Evolutionary conservation across 2,329 filamentous ascomycete genomes (phyloP).

Genomic region (Aspergillus floridensis): DNA sequence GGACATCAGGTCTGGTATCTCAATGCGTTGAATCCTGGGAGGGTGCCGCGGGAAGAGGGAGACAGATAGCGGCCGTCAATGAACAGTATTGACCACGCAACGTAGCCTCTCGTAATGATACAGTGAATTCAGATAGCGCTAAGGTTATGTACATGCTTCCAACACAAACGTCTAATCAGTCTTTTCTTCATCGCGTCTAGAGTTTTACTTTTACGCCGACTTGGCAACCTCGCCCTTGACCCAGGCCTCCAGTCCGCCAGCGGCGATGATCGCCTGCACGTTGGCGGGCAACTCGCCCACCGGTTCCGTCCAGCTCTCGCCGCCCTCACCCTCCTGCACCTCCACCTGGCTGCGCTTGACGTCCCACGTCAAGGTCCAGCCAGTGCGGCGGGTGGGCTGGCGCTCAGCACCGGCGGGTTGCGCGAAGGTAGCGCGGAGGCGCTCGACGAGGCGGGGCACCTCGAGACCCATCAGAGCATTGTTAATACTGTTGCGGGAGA

Average conservation of each 20-base stretch:
- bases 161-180: neutral
- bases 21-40: no score
- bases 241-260: slow-evolving; percentile 78
- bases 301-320: slow-evolving; percentile 70
- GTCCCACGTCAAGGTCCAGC: slow-evolving; percentile 83
- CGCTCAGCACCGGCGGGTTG: slow-evolving; percentile 2
- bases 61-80: no score
- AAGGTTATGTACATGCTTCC: neutral
- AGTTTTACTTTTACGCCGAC: slow-evolving; percentile 10
- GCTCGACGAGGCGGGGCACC: slow-evolving; percentile 36
- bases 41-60: no score
- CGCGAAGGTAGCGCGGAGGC: slow-evolving; percentile 34
- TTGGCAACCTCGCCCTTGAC: slow-evolving; percentile 65
- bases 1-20: no score
- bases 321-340: slow-evolving; percentile 67
- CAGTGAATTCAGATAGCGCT: neutral
- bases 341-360: slow-evolving; percentile 67
- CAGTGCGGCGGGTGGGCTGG: slow-evolving; percentile 29
- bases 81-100: no score
- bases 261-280: slow-evolving; percentile 79
- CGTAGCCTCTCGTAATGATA: neutral
- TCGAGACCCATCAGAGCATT: slow-evolving; percentile 43
- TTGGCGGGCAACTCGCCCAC: slow-evolving; percentile 81
- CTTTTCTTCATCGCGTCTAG: neutral
- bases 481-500: slow-evolving; percentile 42